Evolutionary conservation across 2,329 filamentous ascomycete species (phyloP).

Genomic region (Microcyclosporella mali): DNA sequence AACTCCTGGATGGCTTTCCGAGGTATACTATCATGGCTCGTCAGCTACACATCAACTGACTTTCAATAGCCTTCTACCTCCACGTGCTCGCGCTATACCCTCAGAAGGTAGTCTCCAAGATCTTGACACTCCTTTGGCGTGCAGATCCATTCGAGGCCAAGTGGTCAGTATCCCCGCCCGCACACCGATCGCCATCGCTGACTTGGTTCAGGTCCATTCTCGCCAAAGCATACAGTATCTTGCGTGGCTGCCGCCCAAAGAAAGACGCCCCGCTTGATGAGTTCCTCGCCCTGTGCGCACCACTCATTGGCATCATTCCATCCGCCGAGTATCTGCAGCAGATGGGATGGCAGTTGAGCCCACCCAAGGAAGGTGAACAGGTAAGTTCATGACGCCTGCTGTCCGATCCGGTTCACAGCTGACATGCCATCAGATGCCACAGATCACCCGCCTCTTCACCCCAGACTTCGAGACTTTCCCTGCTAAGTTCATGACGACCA

Average conservation of each 20-base stretch:
- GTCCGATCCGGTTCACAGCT: not conserved
- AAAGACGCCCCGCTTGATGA: slow-evolving; percentile 41
- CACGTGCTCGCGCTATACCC: slow-evolving; percentile 12
- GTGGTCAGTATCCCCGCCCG: slow-evolving; percentile 20
- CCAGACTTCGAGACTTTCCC: slow-evolving; percentile 9
- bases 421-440: slow-evolving; percentile 4
- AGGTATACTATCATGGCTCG: slow-evolving; percentile 1
- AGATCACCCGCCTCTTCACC: slow-evolving; percentile 11
- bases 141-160: slow-evolving; percentile 45
- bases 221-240: slow-evolving; percentile 50
- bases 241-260: slow-evolving; percentile 47
- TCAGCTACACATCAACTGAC: not conserved
- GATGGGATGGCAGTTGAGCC: slow-evolving; percentile 43
- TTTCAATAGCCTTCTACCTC: slow-evolving; percentile 7
- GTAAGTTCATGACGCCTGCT: slow-evolving; percentile 1
- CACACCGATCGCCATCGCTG: not conserved
- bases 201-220: slow-evolving; percentile 33
- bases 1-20: slow-evolving; percentile 14
- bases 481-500: slow-evolving; percentile 10
- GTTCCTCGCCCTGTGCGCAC: slow-evolving; percentile 42
- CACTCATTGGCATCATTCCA: slow-evolving; percentile 40
- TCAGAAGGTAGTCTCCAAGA: slow-evolving; percentile 50
- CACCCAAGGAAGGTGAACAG: slow-evolving; percentile 8
- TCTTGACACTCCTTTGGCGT: slow-evolving; percentile 47
- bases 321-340: slow-evolving; percentile 42